phyloP scores from a whole-genome alignment of 2,329 filamentous ascomycete species.

The Pyrenophora tritici-repentis region DNA sequence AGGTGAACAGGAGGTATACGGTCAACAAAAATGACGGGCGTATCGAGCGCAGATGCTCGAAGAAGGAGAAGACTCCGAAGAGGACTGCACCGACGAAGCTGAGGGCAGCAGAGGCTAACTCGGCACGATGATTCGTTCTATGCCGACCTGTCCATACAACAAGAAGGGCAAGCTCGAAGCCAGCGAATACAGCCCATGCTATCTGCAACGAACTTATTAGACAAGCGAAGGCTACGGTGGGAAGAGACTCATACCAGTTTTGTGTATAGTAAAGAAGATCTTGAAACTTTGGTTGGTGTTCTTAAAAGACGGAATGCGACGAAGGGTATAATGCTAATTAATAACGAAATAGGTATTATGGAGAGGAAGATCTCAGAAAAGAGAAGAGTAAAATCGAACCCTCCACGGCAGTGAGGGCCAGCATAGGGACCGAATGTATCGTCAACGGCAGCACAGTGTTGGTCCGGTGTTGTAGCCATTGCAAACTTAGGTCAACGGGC shows the following conservation, averaged over 20 bases:
- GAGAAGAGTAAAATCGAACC: conserved; percentile 47
- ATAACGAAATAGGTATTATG: conserved; percentile 35
- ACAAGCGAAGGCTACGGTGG: background rate
- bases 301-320: conserved; percentile 36
- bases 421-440: conserved; percentile 42
- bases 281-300: conserved; percentile 31
- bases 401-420: conserved; percentile 38
- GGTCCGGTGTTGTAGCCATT: conserved; percentile 29
- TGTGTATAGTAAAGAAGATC: conserved; percentile 25
- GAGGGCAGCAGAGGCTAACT: conserved; percentile 35
- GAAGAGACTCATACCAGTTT: conserved; percentile 34
- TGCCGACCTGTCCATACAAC: conserved; percentile 32
- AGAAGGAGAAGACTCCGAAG: conserved; percentile 51
- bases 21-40: conserved; percentile 56
- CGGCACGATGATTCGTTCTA: conserved; percentile 21
- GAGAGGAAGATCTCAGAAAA: conserved; percentile 46
- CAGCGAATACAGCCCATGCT: conserved; percentile 29
- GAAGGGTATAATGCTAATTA: conserved; percentile 37
- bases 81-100: conserved; percentile 32
- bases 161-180: conserved; percentile 36
- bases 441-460: conserved; percentile 32
- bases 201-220: conserved; percentile 21
- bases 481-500: conserved; percentile 21
- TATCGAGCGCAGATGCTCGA: conserved; percentile 54
- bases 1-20: conserved; percentile 53